phyloP scores from a whole-genome alignment of 768 basidiomycete genomes.

The Podaxis mareebaensis region DNA sequence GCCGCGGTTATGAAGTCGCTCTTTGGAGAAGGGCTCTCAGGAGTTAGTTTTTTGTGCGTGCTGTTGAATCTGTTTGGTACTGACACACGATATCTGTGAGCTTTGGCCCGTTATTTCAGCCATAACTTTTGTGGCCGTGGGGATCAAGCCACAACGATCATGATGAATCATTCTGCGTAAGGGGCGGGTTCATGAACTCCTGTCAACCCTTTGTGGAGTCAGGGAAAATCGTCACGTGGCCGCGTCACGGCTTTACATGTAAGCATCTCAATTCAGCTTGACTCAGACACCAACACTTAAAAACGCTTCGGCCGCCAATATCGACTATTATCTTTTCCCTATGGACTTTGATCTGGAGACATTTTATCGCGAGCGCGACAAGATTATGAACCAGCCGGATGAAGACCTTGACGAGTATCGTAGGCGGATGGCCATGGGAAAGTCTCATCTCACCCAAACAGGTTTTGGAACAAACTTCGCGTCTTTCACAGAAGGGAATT shows the following conservation, averaged over 20 bases:
- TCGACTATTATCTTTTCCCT: background rate
- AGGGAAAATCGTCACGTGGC: conserved; percentile 12
- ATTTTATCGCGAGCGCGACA: conserved; percentile 58
- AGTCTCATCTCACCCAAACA: conserved; percentile 9
- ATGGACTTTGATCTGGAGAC: conserved; percentile 38
- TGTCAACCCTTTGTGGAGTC: too few relatives aligned
- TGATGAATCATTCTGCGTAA: background rate
- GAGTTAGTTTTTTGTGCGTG: background rate
- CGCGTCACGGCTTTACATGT: conserved; percentile 12
- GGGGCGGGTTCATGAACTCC: background rate
- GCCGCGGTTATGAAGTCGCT: conserved; percentile 6
- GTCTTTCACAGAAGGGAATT: conserved; percentile 2
- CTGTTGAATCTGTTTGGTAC: background rate
- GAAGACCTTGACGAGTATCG: conserved; percentile 53
- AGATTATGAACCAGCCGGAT: conserved; percentile 52
- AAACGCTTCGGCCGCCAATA: conserved; percentile 7
- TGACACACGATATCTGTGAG: background rate
- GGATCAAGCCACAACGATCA: background rate
- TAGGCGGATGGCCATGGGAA: conserved; percentile 26
- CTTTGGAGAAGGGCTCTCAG: background rate
- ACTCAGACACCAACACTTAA: conserved; percentile 12
- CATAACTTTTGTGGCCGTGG: background rate
- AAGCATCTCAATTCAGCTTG: conserved; percentile 3
- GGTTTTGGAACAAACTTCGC: background rate
- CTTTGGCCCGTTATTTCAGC: background rate